Percentiles rank a stretch among this genome's conserved stretches.
Conservation (phyloP, 306 rosid species). For the Elaeagnus macrophylla region DNA sequence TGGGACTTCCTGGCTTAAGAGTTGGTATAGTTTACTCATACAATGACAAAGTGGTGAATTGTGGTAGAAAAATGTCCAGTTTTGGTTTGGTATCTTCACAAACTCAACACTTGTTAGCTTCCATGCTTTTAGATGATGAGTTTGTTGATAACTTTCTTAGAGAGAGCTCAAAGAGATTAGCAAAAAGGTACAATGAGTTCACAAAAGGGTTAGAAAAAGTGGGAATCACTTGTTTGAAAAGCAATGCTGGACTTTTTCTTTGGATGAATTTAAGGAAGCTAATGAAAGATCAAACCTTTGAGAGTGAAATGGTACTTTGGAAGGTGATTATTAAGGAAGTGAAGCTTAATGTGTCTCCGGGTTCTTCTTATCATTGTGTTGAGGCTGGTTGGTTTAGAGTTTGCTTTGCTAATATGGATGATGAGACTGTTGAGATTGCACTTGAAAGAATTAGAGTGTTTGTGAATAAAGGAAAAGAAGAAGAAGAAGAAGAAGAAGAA, state of each 20-base stretch:
- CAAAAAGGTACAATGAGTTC: constrained; percentile 46
- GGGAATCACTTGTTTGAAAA: constrained; percentile 54
- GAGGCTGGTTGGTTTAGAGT: constrained; percentile 88
- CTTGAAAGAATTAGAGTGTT: constrained; percentile 38
- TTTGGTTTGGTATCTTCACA: constrained; percentile 68
- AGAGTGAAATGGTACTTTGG: constrained; percentile 35
- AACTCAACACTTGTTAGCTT: constrained; percentile 65
- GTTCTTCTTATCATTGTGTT: constrained; percentile 60
- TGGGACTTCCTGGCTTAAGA: constrained; percentile 67
- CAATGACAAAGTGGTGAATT: constrained; percentile 58
- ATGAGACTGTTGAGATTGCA: constrained; percentile 44
- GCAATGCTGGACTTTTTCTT: constrained; percentile 74
- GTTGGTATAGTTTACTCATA: constrained; percentile 75
- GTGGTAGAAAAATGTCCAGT: constrained; percentile 72
- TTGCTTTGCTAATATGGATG: constrained; percentile 72
- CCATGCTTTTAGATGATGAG: constrained; percentile 50
- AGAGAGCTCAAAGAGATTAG: constrained; percentile 43
- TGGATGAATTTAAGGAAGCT: constrained; percentile 1
- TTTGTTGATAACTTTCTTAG: constrained; percentile 43
- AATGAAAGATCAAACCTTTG: too few species aligned
- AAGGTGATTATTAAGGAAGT: constrained; percentile 39
- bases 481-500: not conserved
- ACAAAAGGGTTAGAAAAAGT: constrained; percentile 44
- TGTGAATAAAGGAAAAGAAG: constrained; percentile 20
- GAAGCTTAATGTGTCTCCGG: constrained; percentile 70